Conservation (phyloP, 2,329 filamentous ascomycete species). For the Eutypella sp. region DNA sequence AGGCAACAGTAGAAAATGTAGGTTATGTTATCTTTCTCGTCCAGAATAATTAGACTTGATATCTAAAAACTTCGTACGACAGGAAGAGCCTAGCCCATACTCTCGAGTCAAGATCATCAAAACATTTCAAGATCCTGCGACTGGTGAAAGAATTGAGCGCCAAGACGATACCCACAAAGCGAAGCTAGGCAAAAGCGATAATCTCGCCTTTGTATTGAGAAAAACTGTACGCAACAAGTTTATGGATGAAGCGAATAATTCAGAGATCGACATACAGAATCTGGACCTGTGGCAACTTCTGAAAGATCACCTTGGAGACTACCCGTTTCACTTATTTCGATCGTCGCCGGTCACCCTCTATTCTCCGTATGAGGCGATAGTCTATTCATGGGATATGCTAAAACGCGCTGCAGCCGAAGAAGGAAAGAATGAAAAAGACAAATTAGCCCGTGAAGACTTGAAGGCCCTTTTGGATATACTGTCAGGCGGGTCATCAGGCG, state of each 20-base stretch:
- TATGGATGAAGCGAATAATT: background rate
- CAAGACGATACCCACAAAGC: background rate
- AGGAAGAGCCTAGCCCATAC: background rate
- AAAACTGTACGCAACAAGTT: background rate
- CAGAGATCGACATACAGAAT: slow-evolving; percentile 1
- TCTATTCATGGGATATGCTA: background rate
- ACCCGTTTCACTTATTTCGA: slow-evolving; percentile 1
- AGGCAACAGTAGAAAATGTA: too few relatives aligned
- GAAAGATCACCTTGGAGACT: background rate
- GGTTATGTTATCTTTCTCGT: too few relatives aligned
- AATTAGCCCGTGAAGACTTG: slow-evolving; percentile 4
- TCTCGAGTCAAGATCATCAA: background rate
- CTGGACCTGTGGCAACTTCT: background rate
- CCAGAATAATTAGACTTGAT: too few relatives aligned
- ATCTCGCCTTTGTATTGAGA: background rate
- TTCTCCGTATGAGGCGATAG: background rate
- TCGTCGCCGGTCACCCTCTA: background rate
- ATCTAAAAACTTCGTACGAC: too few relatives aligned
- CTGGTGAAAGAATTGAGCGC: background rate
- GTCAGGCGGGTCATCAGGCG: slow-evolving; percentile 1
- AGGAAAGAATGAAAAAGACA: background rate
- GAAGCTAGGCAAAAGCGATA: background rate
- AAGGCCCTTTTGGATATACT: slow-evolving; percentile 3
- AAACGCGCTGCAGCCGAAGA: background rate
- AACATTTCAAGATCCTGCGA: background rate